Base-by-base conservation (phyloP, 116 monocot species). In the Zostera marina region DNA sequence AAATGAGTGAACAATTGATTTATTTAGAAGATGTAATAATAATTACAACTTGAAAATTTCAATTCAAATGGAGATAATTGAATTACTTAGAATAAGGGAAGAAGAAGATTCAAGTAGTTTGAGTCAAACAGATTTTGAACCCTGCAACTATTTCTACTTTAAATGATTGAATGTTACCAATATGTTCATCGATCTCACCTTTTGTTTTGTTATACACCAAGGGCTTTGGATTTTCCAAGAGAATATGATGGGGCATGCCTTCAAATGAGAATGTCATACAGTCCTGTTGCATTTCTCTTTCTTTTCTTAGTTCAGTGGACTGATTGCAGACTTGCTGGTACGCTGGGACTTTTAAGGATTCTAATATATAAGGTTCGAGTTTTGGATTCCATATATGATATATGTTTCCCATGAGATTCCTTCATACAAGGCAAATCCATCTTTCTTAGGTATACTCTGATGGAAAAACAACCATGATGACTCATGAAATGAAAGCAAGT, bases 291-390 rank as follows among this genome's bases (percentile, higher is more conserved):
- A 22, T 76, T 74, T 24, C 68, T 84, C 38, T 74, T 91, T 71
- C 81, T 91, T 45, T 91, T 85, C 63, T 72, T 91, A 11, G 81
- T 91, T 39, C 81, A 85, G 44, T 91, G 90, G 90, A 79, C 85
- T 7, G 81, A 81, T 57, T 91, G 84, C 61, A 79, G 72, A 53
- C 84, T 91, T 53, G 90, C 90, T 42, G 90, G 90, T 52, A 65
- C 85, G n/a, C 79, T 91, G 49, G 90, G 90, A 10, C 66, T 91
- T 38, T 68, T 91, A 20, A 66, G 85, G 39, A 91, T 91, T 53
- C 70, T 91, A 23, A 84, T 91, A 58, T 81, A 85, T 65, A 84
- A 84, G 85, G 90, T 91, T 63, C 46, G 11, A 11, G 53, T 62
- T 53, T 40, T 54, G 9, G 23, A 7, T 46, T 21, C 21, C 26